phyloP scores from a whole-genome alignment of 495 filamentous ascomycete species.

The Aspergillus panamensis region DNA sequence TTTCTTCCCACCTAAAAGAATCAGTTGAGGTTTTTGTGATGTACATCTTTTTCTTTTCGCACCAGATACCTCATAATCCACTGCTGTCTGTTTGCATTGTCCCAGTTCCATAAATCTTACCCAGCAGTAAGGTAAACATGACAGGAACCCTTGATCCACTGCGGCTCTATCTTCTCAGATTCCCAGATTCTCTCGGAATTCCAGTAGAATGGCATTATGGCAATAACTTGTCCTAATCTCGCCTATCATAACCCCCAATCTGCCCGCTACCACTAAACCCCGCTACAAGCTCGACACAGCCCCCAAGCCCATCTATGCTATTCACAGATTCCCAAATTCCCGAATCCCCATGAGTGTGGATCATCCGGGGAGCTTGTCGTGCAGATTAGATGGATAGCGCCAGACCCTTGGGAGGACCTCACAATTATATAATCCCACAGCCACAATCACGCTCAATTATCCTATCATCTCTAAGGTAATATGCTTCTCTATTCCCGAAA shows the following conservation, averaged over 20 bases:
- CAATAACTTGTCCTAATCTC: background rate
- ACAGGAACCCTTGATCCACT: no score
- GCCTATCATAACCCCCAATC: background rate
- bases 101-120: background rate
- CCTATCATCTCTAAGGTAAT: no score
- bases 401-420: no score
- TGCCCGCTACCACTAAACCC: background rate
- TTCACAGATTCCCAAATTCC: background rate
- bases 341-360: background rate
- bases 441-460: no score
- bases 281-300: background rate
- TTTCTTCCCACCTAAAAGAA: constrained; percentile 17
- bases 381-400: no score
- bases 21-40: constrained; percentile 12
- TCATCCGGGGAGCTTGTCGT: no score
- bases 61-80: constrained; percentile 3
- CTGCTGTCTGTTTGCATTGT: background rate
- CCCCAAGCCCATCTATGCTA: background rate
- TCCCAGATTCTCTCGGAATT: no score
- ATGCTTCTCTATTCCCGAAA: no score
- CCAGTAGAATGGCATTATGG: no score
- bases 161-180: no score
- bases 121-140: no score
- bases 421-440: no score
- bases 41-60: constrained; percentile 8